These are phyloP conservation scores for Cordyceps militaris DNA, from an alignment of 2,329 filamentous ascomycete species.

Conservation along the genomic window DNA sequence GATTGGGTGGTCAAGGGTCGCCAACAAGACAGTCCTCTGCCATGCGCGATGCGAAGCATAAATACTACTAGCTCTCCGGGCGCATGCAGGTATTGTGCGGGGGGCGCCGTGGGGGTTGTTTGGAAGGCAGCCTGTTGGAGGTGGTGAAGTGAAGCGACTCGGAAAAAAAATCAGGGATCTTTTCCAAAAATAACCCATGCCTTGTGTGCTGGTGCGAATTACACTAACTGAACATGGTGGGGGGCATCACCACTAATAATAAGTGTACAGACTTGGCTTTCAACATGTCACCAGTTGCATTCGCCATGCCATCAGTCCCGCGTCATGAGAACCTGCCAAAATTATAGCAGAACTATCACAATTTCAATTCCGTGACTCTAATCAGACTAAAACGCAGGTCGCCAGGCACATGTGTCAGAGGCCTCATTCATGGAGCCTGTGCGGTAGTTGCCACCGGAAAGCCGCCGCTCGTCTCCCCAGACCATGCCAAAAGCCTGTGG, in stretches of 20 bases:
- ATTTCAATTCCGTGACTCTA: slow-evolving; percentile 3
- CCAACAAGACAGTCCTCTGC: not conserved
- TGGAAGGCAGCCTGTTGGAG: not conserved
- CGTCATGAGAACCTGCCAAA: not conserved
- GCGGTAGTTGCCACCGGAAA: not conserved
- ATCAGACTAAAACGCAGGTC: not conserved
- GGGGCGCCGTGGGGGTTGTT: not conserved
- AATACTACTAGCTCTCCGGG: not conserved
- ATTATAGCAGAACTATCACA: not conserved
- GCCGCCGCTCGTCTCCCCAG: not conserved
- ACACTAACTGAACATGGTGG: not conserved
- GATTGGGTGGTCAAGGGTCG: not conserved
- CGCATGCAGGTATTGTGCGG: too few species aligned
- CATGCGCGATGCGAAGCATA: not conserved
- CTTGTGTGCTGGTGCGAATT: not conserved
- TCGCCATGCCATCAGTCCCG: not conserved
- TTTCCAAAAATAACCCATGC: not conserved
- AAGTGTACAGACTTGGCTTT: not conserved
- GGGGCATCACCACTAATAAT: too few species aligned
- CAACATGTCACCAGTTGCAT: not conserved
- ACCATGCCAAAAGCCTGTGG: not conserved
- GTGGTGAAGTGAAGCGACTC: not conserved
- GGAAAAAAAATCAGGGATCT: not conserved
- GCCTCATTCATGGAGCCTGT: not conserved
- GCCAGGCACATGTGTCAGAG: not conserved